phyloP scores from a whole-genome alignment of 768 basidiomycete genomes.

The Macrolepiota fuliginosa region DNA sequence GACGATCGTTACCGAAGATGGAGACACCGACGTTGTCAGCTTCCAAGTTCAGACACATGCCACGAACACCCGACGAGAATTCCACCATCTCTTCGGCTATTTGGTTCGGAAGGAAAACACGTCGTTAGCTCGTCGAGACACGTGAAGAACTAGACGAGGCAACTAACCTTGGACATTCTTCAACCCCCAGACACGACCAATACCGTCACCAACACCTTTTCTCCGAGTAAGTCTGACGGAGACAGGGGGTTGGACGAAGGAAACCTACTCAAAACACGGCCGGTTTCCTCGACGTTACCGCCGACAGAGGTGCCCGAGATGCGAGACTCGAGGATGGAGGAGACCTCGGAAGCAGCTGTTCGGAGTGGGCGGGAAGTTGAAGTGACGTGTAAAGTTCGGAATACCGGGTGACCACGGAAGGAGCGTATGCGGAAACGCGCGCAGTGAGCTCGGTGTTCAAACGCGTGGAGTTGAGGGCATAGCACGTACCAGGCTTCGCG shows the following conservation, averaged over 20 bases:
- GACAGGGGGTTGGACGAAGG: not conserved
- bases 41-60: slow-evolving; percentile 99
- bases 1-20: slow-evolving; percentile 97
- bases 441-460: slow-evolving; percentile 19
- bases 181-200: slow-evolving; percentile 98
- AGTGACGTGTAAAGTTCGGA: slow-evolving; percentile 33
- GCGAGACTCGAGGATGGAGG: slow-evolving; percentile 97
- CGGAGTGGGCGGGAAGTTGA: slow-evolving; percentile 27
- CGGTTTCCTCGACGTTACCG: slow-evolving; percentile 98
- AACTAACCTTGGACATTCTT: slow-evolving; percentile 91
- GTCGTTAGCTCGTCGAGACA: slow-evolving; percentile 20
- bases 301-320: slow-evolving; percentile 90
- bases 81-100: slow-evolving; percentile 99
- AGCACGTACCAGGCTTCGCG: slow-evolving; percentile 87
- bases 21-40: slow-evolving; percentile 99
- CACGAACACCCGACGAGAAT: slow-evolving; percentile 99
- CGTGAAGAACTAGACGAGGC: slow-evolving; percentile 12
- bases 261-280: slow-evolving; percentile 92
- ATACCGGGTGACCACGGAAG: slow-evolving; percentile 19
- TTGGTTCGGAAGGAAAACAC: slow-evolving; percentile 9
- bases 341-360: slow-evolving; percentile 94
- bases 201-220: slow-evolving; percentile 98
- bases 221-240: slow-evolving; percentile 20
- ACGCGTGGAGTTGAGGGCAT: not conserved
- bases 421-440: slow-evolving; percentile 17